Evolutionary conservation across 1,284 basidiomycete genomes (phyloP), one percentile per base, ranked within the genome.

Genomic region (Trametes hirsuta): DNA sequence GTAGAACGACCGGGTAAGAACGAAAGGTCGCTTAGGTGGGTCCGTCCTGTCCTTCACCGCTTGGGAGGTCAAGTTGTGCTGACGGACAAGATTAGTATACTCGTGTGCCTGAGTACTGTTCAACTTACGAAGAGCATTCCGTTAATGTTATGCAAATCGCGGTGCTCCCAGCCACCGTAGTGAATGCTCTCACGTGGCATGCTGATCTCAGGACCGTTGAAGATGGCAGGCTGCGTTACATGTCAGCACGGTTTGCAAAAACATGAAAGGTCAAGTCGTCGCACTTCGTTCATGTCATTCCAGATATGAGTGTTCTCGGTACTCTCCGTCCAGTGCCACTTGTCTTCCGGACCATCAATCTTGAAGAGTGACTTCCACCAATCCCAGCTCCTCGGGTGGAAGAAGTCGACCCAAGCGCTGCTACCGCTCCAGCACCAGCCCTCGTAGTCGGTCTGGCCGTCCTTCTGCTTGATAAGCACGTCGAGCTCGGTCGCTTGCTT

Each of bases 341-440:
- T 78, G 10, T 76, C 81, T 41, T 78, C 63, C 30, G 75, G 71
- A 50, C 80, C 69, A 70, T 76, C 74, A 30, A 86, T 85, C 72
- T 89, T 89, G 81, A 96, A 97, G 62, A 96, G 81, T 11, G 80
- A 78, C 61, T 83, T 88, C 95, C 96, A 99, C 91, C 95, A 97
- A 36, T 88, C 83, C 94, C 94, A 97, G 57, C 86, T 86, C 44
- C 77, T 81, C 11, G 95, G 95, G 72, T 98, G 90, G 85, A 99
- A 97, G 77, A 94, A 97, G 75, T 99, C 97, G 53, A 96, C 88
- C 96, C 96, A 99, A 11, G 94, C 91, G 54, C 90, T 93, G 71
- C 89, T 93, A 34, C 97, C 97, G 41, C 92, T 87, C 97, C 97
- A 99, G 78, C 97, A 99, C 95, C 95, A 98, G 25, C 97, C 97